phyloP scores from a whole-genome alignment of 208 protist genomes.

The Strigomonas culicis region DNA sequence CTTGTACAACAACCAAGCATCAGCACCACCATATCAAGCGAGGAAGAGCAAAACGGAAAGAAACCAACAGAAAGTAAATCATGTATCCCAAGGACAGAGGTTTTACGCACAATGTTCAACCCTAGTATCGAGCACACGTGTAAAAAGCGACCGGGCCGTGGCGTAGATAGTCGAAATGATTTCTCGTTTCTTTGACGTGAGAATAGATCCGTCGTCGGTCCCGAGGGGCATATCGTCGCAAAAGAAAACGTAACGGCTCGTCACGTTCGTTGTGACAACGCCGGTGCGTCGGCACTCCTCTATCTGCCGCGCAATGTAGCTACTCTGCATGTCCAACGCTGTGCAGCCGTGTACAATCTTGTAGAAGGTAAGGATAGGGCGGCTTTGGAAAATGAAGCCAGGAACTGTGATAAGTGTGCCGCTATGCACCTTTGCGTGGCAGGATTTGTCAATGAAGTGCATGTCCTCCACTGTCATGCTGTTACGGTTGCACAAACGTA shows the following conservation, averaged over 20 bases:
- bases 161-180: constrained; percentile 70
- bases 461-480: constrained; percentile 36
- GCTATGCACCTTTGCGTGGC: constrained; percentile 27
- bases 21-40: too few species aligned
- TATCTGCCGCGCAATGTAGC: constrained; percentile 71
- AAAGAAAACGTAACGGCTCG: constrained; percentile 79
- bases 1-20: too few species aligned
- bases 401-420: constrained; percentile 70
- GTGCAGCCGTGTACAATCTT: constrained; percentile 70
- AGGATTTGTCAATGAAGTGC: constrained; percentile 38
- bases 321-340: constrained; percentile 83
- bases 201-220: constrained; percentile 41
- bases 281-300: constrained; percentile 68
- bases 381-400: constrained; percentile 75
- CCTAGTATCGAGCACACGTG: constrained; percentile 22
- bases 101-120: neutral
- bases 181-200: constrained; percentile 41
- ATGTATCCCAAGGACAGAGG: neutral
- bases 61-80: neutral
- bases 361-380: constrained; percentile 72
- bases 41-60: too few species aligned
- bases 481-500: constrained; percentile 60
- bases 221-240: constrained; percentile 74
- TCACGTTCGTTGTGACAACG: constrained; percentile 37
- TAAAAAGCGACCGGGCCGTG: constrained; percentile 39